phyloP scores from a whole-genome alignment of 805 yeast species.

The Torulaspora gathmanii region DNA sequence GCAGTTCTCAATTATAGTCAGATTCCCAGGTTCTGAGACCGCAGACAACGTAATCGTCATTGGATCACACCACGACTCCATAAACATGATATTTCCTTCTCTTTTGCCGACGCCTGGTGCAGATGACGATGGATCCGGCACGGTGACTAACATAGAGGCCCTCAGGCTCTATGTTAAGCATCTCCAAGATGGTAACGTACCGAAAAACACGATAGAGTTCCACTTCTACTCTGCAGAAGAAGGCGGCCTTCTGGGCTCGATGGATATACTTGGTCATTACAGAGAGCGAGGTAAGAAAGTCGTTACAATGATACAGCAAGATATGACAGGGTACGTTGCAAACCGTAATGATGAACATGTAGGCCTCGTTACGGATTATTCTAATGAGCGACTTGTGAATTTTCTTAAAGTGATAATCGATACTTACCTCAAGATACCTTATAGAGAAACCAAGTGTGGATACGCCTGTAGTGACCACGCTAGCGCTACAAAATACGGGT shows the following conservation, averaged over 20 bases:
- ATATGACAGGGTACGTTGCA: slow-evolving; percentile 80
- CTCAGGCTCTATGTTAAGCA: slow-evolving; percentile 52
- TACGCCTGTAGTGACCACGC: slow-evolving; percentile 94
- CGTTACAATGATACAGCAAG: slow-evolving; percentile 86
- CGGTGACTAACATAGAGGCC: slow-evolving; percentile 71
- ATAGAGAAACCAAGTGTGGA: slow-evolving; percentile 75
- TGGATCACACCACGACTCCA: slow-evolving; percentile 88
- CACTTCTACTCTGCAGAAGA: slow-evolving; percentile 97
- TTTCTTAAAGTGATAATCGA: slow-evolving; percentile 60
- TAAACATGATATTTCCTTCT: slow-evolving; percentile 67
- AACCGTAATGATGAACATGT: slow-evolving; percentile 55
- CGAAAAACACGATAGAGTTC: slow-evolving; percentile 76
- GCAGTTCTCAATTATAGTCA: slow-evolving; percentile 71
- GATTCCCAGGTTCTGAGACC: slow-evolving; percentile 46
- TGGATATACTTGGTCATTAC: slow-evolving; percentile 57
- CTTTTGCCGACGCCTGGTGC: slow-evolving; percentile 83
- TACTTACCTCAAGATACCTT: slow-evolving; percentile 61
- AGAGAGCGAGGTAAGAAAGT: slow-evolving; percentile 50
- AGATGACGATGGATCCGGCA: slow-evolving; percentile 91
- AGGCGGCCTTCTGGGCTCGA: slow-evolving; percentile 83
- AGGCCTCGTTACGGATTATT: slow-evolving; percentile 77
- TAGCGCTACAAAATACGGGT: slow-evolving; percentile 76
- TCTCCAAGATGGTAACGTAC: slow-evolving; percentile 38
- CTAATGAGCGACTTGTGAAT: slow-evolving; percentile 48
- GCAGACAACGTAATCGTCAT: slow-evolving; percentile 55